Base-by-base conservation (phyloP, 2,329 filamentous ascomycete genomes). In the Colletotrichum eremochloae region DNA sequence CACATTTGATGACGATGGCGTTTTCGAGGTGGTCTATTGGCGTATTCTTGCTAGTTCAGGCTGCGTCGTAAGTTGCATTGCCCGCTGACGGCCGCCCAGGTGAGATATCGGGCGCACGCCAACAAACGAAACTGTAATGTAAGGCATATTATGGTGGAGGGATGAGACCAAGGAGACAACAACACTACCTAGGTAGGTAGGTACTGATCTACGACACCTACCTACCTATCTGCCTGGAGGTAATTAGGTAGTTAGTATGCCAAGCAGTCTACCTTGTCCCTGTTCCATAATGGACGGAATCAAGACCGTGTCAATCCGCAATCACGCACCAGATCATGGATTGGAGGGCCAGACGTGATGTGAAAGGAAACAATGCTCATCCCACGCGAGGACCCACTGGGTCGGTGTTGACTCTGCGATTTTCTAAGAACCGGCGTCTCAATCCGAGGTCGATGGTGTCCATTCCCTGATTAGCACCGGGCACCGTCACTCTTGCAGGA, bases 11-110 rank as follows among this genome's bases (percentile, higher is more conserved):
- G 65, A 68, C 58, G 55, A 69, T 65, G 60, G 40, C 60, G 44
- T 69, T 46, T 57, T 60, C 31, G 66, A 61, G 69, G 69, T 60
- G 69, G 69, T 72, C 52, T 69, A 42, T n/a, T 68, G 65, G 65
- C 53, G 58, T 60, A 24, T 42, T 60, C 46, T 42, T 58, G 29
- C 46, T 63, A 69, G 52, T 9, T 36, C 52, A 68, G 65, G 29
- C 52, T 44, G n/a, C 15, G 44, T 36, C 46, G 44, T 63, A 64
- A 60, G 69, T 55, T 58, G 38, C 24, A 42, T 58, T 40, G 33
- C 18, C 40, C 18, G 58, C 24, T 15, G 60, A 53, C 18, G 48
- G 33, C 31, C 38, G 57, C 44, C 29, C 33, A 40, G 36, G 42
- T 62, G 11, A 46, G 48, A 57, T 57, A 31, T 63, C 18, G 60